Base-by-base conservation (phyloP, 2,329 filamentous ascomycete species). In the Madurella fahalii region DNA sequence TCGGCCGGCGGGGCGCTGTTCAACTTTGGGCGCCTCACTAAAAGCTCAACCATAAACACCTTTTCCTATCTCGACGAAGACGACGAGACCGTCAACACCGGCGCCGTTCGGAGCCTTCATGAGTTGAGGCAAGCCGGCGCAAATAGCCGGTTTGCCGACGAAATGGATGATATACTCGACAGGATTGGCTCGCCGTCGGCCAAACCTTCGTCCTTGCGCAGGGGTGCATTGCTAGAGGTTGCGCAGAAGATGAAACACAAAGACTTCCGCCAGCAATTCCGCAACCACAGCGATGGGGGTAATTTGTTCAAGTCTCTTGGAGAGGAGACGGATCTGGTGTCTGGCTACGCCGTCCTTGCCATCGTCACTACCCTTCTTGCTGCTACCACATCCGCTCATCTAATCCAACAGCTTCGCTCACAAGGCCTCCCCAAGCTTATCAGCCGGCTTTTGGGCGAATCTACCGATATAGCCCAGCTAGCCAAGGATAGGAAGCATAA, bases 281-380 rank as follows among this genome's bases (percentile, higher is more conserved):
- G 87, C 17, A 85, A 91, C 58, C 85, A 90, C 61, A 83, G 84
- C 7, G 82, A 87, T 53, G 87, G 90, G 58, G 79, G 84, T 51
- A 81, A 80, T 31, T 75, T 96, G 15, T 80, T 90, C 50, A 76
- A 80, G 43, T 79, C 81, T 41, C 74, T 88, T 9, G 77, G 76
- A 1, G 74, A 76, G 47, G 82, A 86, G 63, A 70, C 76, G 1
- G 87, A 91, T 65, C 60, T 78, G 18, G 72, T 87, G 37, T 78
- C 79, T 49, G 84, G 83, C 7, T 87, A 86, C 64, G 73, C 83
- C 1, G 76, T 90, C 13, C 71, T 81, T n/a, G 80, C 82, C 1
- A 78, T 83, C n/a, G 72, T 89, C 5, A 72, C 84, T 5, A 79
- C 81, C 2, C 77, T 93, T 31, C 67, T 90, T 25, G 72, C 77